phyloP scores from a whole-genome alignment of 257 asterid genomes.

The Salvia splendens region DNA sequence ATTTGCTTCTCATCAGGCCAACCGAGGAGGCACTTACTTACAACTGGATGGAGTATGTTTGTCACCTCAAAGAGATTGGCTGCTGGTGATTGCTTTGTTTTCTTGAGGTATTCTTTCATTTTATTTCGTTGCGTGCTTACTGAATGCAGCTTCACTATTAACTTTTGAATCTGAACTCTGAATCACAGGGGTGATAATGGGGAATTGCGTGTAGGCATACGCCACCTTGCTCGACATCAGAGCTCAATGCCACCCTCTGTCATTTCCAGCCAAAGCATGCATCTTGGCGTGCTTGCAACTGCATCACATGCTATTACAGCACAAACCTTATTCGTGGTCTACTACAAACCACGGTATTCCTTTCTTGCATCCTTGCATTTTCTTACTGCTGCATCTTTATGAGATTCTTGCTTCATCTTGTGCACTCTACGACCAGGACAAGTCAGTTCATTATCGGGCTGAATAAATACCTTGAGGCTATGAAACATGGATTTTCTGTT shows the following conservation, averaged over 20 bases:
- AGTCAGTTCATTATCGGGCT: constrained; percentile 74
- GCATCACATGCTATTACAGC: constrained; percentile 80
- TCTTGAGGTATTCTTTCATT: constrained; percentile 58
- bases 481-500: constrained; percentile 50
- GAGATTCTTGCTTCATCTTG: neutral
- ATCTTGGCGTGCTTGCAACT: constrained; percentile 85
- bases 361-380: neutral
- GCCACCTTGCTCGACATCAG: constrained; percentile 67
- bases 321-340: constrained; percentile 61
- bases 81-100: constrained; percentile 64
- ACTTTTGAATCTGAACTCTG: constrained; percentile 2
- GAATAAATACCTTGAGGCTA: constrained; percentile 71
- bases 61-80: constrained; percentile 76
- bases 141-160: neutral
- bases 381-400: neutral
- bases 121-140: neutral
- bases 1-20: constrained; percentile 53
- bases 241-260: constrained; percentile 70
- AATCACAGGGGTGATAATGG: constrained; percentile 60
- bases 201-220: constrained; percentile 75
- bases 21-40: constrained; percentile 77
- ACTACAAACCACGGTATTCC: constrained; percentile 75
- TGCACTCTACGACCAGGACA: constrained; percentile 46
- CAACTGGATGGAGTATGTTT: constrained; percentile 88
- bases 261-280: constrained; percentile 91